These are phyloP conservation scores for Flaveria brownii DNA, from an alignment of 129 eudicot genomes.

Conservation along the genomic window DNA sequence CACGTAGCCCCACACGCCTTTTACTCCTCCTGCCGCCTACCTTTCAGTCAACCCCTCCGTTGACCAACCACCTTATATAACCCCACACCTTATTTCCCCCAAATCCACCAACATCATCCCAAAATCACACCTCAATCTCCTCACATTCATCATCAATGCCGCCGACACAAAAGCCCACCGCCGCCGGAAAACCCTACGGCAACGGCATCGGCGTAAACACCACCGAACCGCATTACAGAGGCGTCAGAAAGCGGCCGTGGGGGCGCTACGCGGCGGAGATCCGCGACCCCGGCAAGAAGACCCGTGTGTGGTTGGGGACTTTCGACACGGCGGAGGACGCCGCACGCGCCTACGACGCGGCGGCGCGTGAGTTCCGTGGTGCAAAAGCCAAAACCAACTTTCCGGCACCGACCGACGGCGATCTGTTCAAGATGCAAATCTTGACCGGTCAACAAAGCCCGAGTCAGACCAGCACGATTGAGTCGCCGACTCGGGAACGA, in stretches of 20 bases:
- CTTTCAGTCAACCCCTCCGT: constrained; percentile 42
- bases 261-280: constrained; percentile 62
- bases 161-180: constrained; percentile 37
- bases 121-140: not conserved
- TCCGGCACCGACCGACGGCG: constrained; percentile 25
- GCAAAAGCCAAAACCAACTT: constrained; percentile 59
- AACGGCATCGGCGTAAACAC: not conserved
- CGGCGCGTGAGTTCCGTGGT: constrained; percentile 57
- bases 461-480: constrained; percentile 58
- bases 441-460: constrained; percentile 43
- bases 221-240: constrained; percentile 55
- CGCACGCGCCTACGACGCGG: constrained; percentile 55
- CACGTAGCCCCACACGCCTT: constrained; percentile 40
- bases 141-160: constrained; percentile 20
- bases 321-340: constrained; percentile 70
- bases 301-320: constrained; percentile 46
- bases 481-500: constrained; percentile 44
- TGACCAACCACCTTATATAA: constrained; percentile 37
- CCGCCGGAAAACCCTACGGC: constrained; percentile 30
- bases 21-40: constrained; percentile 42
- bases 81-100: not conserved
- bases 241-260: constrained; percentile 83
- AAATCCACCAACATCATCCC: not conserved
- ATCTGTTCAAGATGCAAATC: not conserved
- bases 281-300: constrained; percentile 45